Evolutionary conservation across 1,284 basidiomycete species (phyloP).

Genomic region (Trichosporon sp.): DNA sequence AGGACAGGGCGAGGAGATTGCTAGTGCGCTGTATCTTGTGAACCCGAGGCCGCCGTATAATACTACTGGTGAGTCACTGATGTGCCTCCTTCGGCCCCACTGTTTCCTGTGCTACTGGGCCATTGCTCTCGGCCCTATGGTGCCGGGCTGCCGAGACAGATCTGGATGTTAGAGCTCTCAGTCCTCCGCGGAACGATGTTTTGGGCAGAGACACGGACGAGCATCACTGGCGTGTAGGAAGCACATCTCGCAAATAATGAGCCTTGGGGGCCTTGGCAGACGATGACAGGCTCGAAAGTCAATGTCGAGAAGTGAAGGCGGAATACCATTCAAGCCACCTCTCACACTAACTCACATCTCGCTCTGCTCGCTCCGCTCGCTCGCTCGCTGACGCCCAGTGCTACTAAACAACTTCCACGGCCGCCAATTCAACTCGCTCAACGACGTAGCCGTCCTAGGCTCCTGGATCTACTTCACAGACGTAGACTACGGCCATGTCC

Average conservation of each 20-base stretch:
- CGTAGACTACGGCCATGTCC: slow-evolving; percentile 53
- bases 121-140: too few species aligned
- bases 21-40: slow-evolving; percentile 61
- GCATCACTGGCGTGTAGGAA: too few species aligned
- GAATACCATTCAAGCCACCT: too few species aligned
- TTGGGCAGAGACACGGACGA: too few species aligned
- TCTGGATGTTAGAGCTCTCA: too few species aligned
- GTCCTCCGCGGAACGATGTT: too few species aligned
- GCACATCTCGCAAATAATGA: too few species aligned
- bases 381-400: slow-evolving; percentile 33
- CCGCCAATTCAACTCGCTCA: slow-evolving; percentile 72
- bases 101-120: too few species aligned
- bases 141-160: too few species aligned
- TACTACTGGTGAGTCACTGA: slow-evolving; percentile 49
- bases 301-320: too few species aligned
- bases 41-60: slow-evolving; percentile 61
- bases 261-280: too few species aligned
- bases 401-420: slow-evolving; percentile 67
- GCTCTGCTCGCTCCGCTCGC: background rate
- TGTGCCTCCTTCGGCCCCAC: background rate
- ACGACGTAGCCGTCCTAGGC: slow-evolving; percentile 69
- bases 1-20: slow-evolving; percentile 57
- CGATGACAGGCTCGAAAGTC: too few species aligned
- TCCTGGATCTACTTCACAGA: slow-evolving; percentile 48
- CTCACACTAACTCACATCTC: background rate